Base-by-base conservation (phyloP, 805 yeast genomes). In the Wickerhamiella cacticola region DNA sequence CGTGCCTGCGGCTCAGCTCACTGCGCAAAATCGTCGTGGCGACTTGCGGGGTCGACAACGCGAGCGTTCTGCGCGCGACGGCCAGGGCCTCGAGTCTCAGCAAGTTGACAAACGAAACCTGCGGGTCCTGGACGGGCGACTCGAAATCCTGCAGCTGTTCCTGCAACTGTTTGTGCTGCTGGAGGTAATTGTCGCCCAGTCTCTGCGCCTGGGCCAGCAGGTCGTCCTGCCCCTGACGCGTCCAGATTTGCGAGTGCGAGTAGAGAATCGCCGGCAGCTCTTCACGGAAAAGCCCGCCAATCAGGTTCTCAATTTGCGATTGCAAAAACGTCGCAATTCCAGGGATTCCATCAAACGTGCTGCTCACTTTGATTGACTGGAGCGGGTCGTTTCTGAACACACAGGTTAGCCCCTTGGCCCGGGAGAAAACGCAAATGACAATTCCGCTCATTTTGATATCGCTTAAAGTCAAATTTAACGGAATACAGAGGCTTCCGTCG, bases 361-460 rank as follows among this genome's bases (percentile, higher is more conserved):
- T 82, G 52, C 79, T 76, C 12, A 86, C 94, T 56, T 78, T 79
- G 52, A 86, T 85, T 18, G 79, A 74, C 55, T 85, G 94, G 48
- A 86, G 69, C 0, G 95, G 95, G 63, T 86, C 95, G 63, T 86
- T 86, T 56, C 88, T 74, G 66, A 86, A 86, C 25, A 86, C 95
- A 35, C 86, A 67, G 0, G 95, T 86, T 49, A 86, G 70, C 1
- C 95, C 95, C 58, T 84, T 84, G 3, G 82, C 71, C 57, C 82
- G 80, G 24, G 82, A 76, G 61, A 82, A 86, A 3, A 86, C 95
- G 52, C 85, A 77, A 47, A 86, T 81, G 21, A 88, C 86, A 50
- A 87, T 86, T 1, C 94, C 92, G 49, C 79, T 75, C 46, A 86
- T 69, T 55, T 73, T 72, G 52, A 86, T 79, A 48, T 82, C 79